These are phyloP conservation scores for Sonneratia alba DNA, from an alignment of 345 rosid genomes.

Conservation along the genomic window DNA sequence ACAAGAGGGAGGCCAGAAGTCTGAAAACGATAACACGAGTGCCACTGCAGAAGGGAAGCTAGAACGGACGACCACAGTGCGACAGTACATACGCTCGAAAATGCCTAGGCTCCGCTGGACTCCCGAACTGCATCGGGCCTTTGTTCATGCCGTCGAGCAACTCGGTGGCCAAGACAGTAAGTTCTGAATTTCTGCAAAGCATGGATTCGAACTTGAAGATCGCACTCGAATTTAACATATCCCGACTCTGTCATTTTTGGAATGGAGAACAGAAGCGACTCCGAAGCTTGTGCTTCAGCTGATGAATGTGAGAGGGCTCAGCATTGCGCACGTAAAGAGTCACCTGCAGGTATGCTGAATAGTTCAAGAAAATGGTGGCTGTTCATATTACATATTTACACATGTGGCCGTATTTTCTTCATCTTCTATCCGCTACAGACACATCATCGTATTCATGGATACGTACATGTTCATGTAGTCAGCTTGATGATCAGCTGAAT, in stretches of 20 bases:
- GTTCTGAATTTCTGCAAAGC: slow-evolving; percentile 11
- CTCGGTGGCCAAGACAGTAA: slow-evolving; percentile 89
- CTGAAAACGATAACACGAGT: slow-evolving; percentile 1
- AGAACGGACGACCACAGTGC: slow-evolving; percentile 25
- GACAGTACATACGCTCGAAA: slow-evolving; percentile 73
- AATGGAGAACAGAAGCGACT: slow-evolving; percentile 51
- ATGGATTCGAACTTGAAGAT: not conserved
- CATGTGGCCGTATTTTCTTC: too few species aligned
- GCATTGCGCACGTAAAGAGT: slow-evolving; percentile 92
- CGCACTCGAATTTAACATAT: too few species aligned
- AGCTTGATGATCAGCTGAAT: not conserved
- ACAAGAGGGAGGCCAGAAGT: slow-evolving; percentile 9
- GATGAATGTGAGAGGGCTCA: slow-evolving; percentile 77
- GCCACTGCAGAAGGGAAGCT: slow-evolving; percentile 6
- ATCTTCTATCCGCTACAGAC: too few species aligned
- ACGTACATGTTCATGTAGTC: too few species aligned
- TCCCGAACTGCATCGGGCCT: slow-evolving; percentile 73
- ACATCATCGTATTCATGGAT: too few species aligned
- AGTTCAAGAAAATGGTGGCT: not conserved
- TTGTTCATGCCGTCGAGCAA: slow-evolving; percentile 63
- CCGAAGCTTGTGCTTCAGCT: slow-evolving; percentile 80
- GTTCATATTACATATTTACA: too few species aligned
- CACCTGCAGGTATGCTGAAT: slow-evolving; percentile 57
- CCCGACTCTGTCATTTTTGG: not conserved
- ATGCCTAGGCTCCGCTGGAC: slow-evolving; percentile 87